Evolutionary conservation across 805 yeast genomes (phyloP).

Genomic region (Kazachstania africana): DNA sequence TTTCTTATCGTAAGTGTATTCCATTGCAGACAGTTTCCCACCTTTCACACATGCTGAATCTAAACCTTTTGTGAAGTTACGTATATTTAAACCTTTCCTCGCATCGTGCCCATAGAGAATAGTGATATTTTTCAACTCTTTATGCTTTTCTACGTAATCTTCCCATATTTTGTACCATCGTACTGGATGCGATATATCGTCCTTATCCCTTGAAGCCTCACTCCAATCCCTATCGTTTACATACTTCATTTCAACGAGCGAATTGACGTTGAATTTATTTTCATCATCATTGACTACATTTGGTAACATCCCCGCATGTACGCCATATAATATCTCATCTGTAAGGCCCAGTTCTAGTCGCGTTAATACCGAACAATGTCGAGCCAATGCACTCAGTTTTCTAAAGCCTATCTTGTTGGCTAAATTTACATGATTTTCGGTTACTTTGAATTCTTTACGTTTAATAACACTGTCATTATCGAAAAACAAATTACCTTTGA

Average conservation of each 20-base stretch:
- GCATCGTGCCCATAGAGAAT: slow-evolving; percentile 91
- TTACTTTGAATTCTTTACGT: slow-evolving; percentile 11
- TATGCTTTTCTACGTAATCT: slow-evolving; percentile 14
- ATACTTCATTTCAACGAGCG: slow-evolving; percentile 58
- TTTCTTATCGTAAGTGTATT: slow-evolving; percentile 7
- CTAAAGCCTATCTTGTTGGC: slow-evolving; percentile 14
- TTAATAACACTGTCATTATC: slow-evolving; percentile 8
- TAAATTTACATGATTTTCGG: slow-evolving; percentile 10
- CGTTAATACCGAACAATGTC: slow-evolving; percentile 12
- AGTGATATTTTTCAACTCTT: slow-evolving; percentile 18
- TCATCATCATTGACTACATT: slow-evolving; percentile 28
- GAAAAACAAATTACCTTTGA: slow-evolving; percentile 9
- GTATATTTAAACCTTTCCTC: slow-evolving; percentile 53
- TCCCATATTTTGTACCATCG: slow-evolving; percentile 55
- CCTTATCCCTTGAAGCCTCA: slow-evolving; percentile 19
- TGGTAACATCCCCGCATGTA: slow-evolving; percentile 78
- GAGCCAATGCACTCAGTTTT: slow-evolving; percentile 10
- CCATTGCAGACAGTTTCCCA: slow-evolving; percentile 49
- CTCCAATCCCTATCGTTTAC: slow-evolving; percentile 54
- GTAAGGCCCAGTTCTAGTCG: slow-evolving; percentile 9
- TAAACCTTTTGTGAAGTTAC: slow-evolving; percentile 61
- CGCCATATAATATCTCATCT: slow-evolving; percentile 40
- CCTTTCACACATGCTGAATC: slow-evolving; percentile 81
- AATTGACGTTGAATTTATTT: slow-evolving; percentile 27
- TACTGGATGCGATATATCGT: slow-evolving; percentile 11